Conservation (phyloP, 2,329 filamentous ascomycete genomes). For the Aphanocladium album region DNA sequence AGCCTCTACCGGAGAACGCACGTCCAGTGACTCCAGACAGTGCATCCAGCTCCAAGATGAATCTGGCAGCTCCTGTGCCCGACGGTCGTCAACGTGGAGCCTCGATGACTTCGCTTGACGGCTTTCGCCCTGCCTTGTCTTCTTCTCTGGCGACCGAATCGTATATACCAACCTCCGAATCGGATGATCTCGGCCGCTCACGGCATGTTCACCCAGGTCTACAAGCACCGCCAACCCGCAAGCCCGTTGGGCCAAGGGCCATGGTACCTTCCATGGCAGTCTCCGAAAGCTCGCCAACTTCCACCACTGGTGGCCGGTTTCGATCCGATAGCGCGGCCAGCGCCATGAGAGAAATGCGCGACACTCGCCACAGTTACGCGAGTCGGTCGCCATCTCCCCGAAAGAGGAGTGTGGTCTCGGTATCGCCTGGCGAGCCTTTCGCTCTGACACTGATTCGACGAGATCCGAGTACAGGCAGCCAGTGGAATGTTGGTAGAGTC, state of each 20-base stretch:
- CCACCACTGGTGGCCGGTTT: constrained; percentile 3
- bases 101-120: constrained; percentile 20
- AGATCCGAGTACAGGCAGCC: constrained; percentile 61
- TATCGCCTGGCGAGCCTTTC: constrained; percentile 39
- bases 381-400: constrained; percentile 34
- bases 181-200: background rate
- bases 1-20: constrained; percentile 41
- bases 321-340: background rate
- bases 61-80: background rate
- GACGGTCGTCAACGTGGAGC: constrained; percentile 17
- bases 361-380: background rate
- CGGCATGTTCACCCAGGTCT: background rate
- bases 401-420: constrained; percentile 25
- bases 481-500: constrained; percentile 72
- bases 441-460: constrained; percentile 65
- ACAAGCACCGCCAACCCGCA: constrained; percentile 19
- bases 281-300: constrained; percentile 5
- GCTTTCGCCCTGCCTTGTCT: constrained; percentile 12
- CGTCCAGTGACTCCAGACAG: constrained; percentile 25
- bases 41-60: background rate
- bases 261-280: constrained; percentile 5
- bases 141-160: constrained; percentile 14
- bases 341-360: background rate
- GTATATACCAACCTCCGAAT: constrained; percentile 8
- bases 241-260: constrained; percentile 24